Base-by-base conservation (phyloP, 2,329 filamentous ascomycete genomes). In the Neofusicoccum kwambonambiense region DNA sequence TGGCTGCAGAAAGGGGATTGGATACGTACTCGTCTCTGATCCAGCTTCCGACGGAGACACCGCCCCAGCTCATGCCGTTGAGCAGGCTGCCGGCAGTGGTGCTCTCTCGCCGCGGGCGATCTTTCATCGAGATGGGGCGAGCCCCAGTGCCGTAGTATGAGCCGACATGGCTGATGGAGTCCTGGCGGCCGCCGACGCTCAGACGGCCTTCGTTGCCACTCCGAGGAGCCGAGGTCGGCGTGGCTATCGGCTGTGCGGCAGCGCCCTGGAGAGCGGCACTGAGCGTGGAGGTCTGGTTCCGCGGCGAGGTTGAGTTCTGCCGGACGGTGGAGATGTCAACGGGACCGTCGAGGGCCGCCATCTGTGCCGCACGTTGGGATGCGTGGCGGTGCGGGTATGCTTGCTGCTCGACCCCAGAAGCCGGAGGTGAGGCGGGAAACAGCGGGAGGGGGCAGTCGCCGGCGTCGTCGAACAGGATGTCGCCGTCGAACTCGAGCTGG, bases 1-100 rank as follows among this genome's bases (percentile, higher is more conserved):
- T 15, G 27, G 13, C 17, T 17, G 37, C 8, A 15, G 17, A 37
- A 15, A n/a, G 22, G 34, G 31, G 51, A 19, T 39, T 13, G 13
- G 17, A 17, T 37, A 89, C 94, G 88, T 88, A 99, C 95, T 99
- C 95, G 81, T 99, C 94, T 78, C 92, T 87, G 78, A 99, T 95
- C 84, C 96, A 98, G 74, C 94, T 98, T 68, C 94, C 94, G 69
- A 98, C 92, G 8, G 94, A 98, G 67, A 97, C 88, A 69, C 93
- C 94, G 75, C 94, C 94, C 93, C 94, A 99, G 79, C 93, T 97
- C 89, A 97, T 93, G 72, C 94, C 93, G 68, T 89, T 90, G 60
- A 86, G 81, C 67, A 89, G 78, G 74, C 86, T 88, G 69, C 86
- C 84, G 67, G 83, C 83, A 64, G 85, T 84, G 67, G 84, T 80